phyloP scores from a whole-genome alignment of 2,329 filamentous ascomycete genomes.

The Pyricularia sp. region DNA sequence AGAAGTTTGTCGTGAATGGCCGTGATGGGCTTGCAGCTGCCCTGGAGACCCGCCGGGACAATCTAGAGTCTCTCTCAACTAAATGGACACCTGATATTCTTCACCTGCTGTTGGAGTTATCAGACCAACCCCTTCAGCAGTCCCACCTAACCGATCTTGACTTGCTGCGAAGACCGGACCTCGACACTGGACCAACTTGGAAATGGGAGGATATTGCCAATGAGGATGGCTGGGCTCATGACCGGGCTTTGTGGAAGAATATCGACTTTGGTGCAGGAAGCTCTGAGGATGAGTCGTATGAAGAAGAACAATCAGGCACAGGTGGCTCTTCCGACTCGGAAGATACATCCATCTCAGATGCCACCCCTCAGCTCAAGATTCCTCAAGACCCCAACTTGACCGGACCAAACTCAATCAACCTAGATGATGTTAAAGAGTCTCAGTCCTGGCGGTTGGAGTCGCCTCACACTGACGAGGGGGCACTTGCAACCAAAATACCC shows the following conservation, averaged over 20 bases:
- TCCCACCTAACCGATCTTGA: slow-evolving; percentile 57
- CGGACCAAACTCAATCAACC: slow-evolving; percentile 1
- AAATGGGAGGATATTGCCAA: slow-evolving; percentile 73
- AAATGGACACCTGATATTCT: slow-evolving; percentile 74
- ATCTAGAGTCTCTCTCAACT: slow-evolving; percentile 23
- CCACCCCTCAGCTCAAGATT: slow-evolving; percentile 15
- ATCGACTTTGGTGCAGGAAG: slow-evolving; percentile 55
- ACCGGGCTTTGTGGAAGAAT: slow-evolving; percentile 61
- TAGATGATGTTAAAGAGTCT: slow-evolving; percentile 28
- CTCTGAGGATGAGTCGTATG: slow-evolving; percentile 48
- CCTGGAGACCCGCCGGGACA: slow-evolving; percentile 33
- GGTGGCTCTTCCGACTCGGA: slow-evolving; percentile 20
- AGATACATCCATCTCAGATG: slow-evolving; percentile 19
- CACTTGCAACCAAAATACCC: slow-evolving; percentile 26
- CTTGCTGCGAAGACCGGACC: slow-evolving; percentile 34
- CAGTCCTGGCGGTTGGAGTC: slow-evolving; percentile 34
- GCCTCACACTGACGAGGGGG: slow-evolving; percentile 17
- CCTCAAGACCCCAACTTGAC: neutral
- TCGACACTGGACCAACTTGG: slow-evolving; percentile 36
- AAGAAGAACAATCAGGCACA: slow-evolving; percentile 21
- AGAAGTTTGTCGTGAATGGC: slow-evolving; percentile 75
- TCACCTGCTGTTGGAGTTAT: slow-evolving; percentile 69
- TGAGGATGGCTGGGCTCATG: slow-evolving; percentile 63
- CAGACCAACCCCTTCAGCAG: slow-evolving; percentile 67
- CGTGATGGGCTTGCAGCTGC: slow-evolving; percentile 71